Conservation (phyloP, 163 green algal species). For the Scenedesmus sp. region DNA sequence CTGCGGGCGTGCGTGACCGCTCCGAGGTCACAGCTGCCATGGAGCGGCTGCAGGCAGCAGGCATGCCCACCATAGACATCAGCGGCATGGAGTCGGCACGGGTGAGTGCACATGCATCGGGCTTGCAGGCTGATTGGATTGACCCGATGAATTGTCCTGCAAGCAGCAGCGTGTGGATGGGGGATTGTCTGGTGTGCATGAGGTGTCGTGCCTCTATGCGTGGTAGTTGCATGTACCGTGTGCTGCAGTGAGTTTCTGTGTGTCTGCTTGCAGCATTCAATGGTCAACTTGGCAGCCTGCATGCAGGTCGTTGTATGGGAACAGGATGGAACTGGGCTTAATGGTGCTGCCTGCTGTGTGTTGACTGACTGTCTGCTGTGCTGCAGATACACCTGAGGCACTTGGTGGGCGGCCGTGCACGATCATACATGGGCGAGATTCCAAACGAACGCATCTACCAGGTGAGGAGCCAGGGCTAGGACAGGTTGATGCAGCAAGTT, state of each 20-base stretch:
- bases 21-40: constrained; percentile 74
- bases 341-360: background rate
- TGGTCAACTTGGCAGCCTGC: too few species aligned
- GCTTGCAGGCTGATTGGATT: background rate
- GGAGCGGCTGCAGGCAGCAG: constrained; percentile 68
- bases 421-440: constrained; percentile 76
- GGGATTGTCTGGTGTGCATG: too few species aligned
- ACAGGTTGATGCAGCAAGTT: background rate
- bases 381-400: constrained; percentile 91
- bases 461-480: constrained; percentile 33
- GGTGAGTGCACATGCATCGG: constrained; percentile 52
- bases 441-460: constrained; percentile 89
- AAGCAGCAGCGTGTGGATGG: too few species aligned
- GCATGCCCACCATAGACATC: constrained; percentile 86
- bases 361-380: background rate
- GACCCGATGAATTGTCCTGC: background rate
- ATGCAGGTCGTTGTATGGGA: too few species aligned
- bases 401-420: constrained; percentile 73
- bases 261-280: too few species aligned
- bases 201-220: too few species aligned
- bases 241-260: too few species aligned
- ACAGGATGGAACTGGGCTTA: background rate
- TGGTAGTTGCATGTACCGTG: too few species aligned
- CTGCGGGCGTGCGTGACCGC: constrained; percentile 66
- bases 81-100: constrained; percentile 81